phyloP scores from a whole-genome alignment of 176 grass and related monocot species.

The Zizania latifolia region DNA sequence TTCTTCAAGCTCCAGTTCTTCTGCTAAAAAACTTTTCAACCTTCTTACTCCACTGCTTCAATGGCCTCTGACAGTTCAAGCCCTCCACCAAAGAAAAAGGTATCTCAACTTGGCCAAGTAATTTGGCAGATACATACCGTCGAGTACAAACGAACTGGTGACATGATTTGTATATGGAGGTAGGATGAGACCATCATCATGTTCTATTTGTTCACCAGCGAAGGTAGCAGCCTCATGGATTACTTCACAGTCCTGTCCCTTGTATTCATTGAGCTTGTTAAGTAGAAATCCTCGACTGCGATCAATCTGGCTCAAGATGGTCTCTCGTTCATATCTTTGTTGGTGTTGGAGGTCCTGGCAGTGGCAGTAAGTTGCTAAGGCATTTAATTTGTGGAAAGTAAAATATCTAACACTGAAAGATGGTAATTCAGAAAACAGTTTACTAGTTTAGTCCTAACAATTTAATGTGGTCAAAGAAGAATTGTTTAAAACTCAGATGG shows the following conservation, averaged over 20 bases:
- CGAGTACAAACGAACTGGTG: constrained; percentile 48
- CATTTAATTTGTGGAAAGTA: not conserved
- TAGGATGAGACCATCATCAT: constrained; percentile 58
- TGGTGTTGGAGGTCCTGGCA: constrained; percentile 74
- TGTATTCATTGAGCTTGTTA: constrained; percentile 71
- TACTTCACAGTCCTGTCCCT: constrained; percentile 64
- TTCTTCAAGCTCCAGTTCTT: too few relatives aligned
- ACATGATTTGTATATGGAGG: constrained; percentile 60
- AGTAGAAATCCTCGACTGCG: constrained; percentile 55
- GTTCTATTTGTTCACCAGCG: constrained; percentile 71
- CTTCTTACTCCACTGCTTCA: too few relatives aligned
- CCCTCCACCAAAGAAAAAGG: too few relatives aligned
- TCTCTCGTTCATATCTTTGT: constrained; percentile 74
- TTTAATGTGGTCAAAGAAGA: not conserved
- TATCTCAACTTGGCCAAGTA: constrained; percentile 28
- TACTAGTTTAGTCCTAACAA: not conserved
- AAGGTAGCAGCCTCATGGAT: constrained; percentile 71
- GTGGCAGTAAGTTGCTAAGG: not conserved
- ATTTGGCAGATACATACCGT: constrained; percentile 46
- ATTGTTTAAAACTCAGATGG: not conserved
- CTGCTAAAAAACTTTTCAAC: too few relatives aligned
- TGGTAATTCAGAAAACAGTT: not conserved
- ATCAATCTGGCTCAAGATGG: constrained; percentile 64
- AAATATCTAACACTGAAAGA: not conserved
- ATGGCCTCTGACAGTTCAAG: too few relatives aligned